Base-by-base conservation (phyloP, 169 alveolate species). In the Eimeria mitis region DNA sequence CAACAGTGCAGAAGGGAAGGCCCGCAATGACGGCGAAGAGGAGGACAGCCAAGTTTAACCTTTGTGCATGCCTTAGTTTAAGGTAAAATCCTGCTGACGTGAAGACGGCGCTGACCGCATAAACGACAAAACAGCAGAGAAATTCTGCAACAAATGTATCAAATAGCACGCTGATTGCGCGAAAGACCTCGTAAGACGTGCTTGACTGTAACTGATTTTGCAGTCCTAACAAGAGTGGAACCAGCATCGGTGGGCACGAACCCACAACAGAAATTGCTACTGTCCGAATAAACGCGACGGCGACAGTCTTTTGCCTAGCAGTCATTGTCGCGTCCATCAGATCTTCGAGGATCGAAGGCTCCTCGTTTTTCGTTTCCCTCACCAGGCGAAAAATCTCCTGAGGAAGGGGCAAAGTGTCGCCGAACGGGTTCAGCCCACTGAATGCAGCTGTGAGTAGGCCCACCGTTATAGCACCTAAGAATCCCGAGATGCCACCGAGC, bases 1-100 rank as follows among this genome's bases (percentile, higher is more conserved):
- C 94, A n/a, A 87, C 63, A 31, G 61, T 34, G 94, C 94, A 87
- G 65, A 42, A 87, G 31, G 94, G 94, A 25, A 87, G 83, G 47
- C 83, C 94, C n/a, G 94, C 94, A 31, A 42, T 61, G 25, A 44
- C 84, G 31, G 94, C 94, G 49, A 87, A 21, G 63, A 87, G 94
- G n/a, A 87, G 83, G 63, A 87, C 94, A n/a, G 68, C 68, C 71
- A 87, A 65, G 70, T 87, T 63, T 14, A 87, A 8, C 65, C 94
- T 42, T 61, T 40, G 63, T 65, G 83, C 83, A 44, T 87, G 94
- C 56, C 56, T 63, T 3, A 87, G 83, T 40, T 87, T 68, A 42
- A 87, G 75, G n/a, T 44, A 87, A 42, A 87, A 87, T 1, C 40
- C 78, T 13, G 83, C 94, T 23, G 83, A 23, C 37, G 83, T 87